Evolutionary conservation across 2,329 filamentous ascomycete species (phyloP).

Genomic region (Rhynchosporium agropyri): DNA sequence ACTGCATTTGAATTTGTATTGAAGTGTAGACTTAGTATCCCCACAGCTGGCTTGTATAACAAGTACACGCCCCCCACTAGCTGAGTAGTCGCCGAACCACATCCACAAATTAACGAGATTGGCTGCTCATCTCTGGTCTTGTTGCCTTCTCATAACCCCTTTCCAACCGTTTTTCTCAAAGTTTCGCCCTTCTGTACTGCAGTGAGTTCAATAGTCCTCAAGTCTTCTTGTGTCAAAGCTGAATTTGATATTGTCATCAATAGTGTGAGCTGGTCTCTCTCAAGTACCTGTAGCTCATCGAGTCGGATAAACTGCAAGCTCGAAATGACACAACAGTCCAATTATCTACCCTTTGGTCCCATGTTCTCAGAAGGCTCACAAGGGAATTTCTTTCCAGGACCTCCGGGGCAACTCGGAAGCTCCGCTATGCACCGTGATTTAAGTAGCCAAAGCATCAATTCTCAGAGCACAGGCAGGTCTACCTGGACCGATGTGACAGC

Average conservation of each 20-base stretch:
- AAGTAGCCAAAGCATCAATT: conserved; percentile 5
- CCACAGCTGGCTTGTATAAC: background rate
- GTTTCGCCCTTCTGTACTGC: background rate
- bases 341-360: background rate
- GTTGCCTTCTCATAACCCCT: background rate
- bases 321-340: conserved; percentile 3
- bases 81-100: background rate
- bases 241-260: conserved; percentile 5
- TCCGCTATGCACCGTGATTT: background rate
- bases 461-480: background rate
- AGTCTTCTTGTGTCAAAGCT: background rate
- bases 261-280: conserved; percentile 14
- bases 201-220: background rate
- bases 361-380: conserved; percentile 4
- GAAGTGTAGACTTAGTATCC: too few relatives aligned
- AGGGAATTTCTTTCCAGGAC: background rate
- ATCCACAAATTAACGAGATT: background rate
- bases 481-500: background rate
- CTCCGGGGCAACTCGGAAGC: background rate
- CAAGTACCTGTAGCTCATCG: background rate
- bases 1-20: too few relatives aligned
- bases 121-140: background rate
- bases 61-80: background rate
- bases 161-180: background rate
- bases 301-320: conserved; percentile 8